These are phyloP conservation scores for Mucor ambiguus DNA, from an alignment of 371 early-diverging fungal species.

Conservation along the genomic window DNA sequence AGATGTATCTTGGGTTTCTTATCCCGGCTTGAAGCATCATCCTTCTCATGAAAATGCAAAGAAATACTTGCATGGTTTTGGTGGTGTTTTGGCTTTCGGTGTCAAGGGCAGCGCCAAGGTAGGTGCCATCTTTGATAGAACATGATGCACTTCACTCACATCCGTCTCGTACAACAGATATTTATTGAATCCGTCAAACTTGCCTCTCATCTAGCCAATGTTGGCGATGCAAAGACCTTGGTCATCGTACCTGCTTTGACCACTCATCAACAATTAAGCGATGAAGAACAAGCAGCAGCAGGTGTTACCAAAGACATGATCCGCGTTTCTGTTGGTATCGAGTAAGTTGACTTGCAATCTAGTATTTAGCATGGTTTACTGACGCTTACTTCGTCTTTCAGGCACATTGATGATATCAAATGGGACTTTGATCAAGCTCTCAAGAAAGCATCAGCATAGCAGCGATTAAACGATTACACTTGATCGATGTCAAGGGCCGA, in stretches of 20 bases:
- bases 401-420: slow-evolving; percentile 89
- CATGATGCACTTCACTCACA: not conserved
- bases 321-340: slow-evolving; percentile 85
- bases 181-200: slow-evolving; percentile 80
- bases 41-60: slow-evolving; percentile 75
- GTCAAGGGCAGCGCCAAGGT: slow-evolving; percentile 64
- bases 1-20: slow-evolving; percentile 75
- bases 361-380: not conserved
- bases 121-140: not conserved
- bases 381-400: not conserved
- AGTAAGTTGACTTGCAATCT: slow-evolving; percentile 32
- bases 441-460: slow-evolving; percentile 19
- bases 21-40: slow-evolving; percentile 80
- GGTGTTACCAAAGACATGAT: slow-evolving; percentile 86
- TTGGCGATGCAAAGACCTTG: slow-evolving; percentile 88
- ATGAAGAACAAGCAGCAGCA: slow-evolving; percentile 73
- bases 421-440: slow-evolving; percentile 70
- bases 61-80: slow-evolving; percentile 81
- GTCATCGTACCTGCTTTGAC: slow-evolving; percentile 85
- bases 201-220: slow-evolving; percentile 86
- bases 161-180: slow-evolving; percentile 7
- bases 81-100: slow-evolving; percentile 87
- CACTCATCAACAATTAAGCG: slow-evolving; percentile 84
- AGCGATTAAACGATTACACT: not conserved
- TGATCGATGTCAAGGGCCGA: too few relatives aligned